Conservation (phyloP, 768 basidiomycete species). For the Leccinum olivaceopallidum region DNA sequence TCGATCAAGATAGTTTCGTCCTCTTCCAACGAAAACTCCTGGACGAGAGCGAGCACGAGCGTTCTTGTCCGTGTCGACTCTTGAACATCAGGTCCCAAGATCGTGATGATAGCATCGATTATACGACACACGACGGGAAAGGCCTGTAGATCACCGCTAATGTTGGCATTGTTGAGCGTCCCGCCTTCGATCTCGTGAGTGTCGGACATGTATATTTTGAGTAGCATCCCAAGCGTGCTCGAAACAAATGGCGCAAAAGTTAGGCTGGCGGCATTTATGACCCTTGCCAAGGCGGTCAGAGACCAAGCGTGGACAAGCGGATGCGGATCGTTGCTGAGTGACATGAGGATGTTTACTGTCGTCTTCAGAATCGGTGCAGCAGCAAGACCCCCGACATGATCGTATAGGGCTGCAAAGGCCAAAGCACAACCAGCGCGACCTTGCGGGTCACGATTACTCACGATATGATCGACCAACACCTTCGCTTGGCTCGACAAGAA, state of each 20-base stretch:
- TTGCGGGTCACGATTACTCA: slow-evolving; percentile 91
- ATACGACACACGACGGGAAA: slow-evolving; percentile 92
- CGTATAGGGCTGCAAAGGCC: slow-evolving; percentile 90
- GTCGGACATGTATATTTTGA: slow-evolving; percentile 87
- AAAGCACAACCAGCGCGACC: slow-evolving; percentile 92
- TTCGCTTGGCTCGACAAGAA: slow-evolving; percentile 90
- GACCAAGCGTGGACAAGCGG: slow-evolving; percentile 96
- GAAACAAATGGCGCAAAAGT: slow-evolving; percentile 89
- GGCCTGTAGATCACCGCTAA: slow-evolving; percentile 87
- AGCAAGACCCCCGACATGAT: slow-evolving; percentile 89
- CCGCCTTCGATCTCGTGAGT: slow-evolving; percentile 95
- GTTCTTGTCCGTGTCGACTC: slow-evolving; percentile 81
- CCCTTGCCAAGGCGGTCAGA: slow-evolving; percentile 77
- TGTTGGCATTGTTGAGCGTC: slow-evolving; percentile 74
- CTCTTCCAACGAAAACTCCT: slow-evolving; percentile 80
- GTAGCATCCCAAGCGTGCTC: slow-evolving; percentile 84
- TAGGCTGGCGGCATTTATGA: slow-evolving; percentile 89
- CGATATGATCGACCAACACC: slow-evolving; percentile 88
- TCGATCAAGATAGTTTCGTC: slow-evolving; percentile 91
- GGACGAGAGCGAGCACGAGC: slow-evolving; percentile 80
- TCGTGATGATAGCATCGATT: slow-evolving; percentile 89
- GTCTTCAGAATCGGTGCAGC: slow-evolving; percentile 95
- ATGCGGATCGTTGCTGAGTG: slow-evolving; percentile 93
- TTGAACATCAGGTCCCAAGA: slow-evolving; percentile 93
- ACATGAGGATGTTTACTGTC: slow-evolving; percentile 93